Evolutionary conservation across 2,329 filamentous ascomycete species (phyloP), one percentile per base, ranked within the genome.

Genomic region (Aspergillus jensenii): DNA sequence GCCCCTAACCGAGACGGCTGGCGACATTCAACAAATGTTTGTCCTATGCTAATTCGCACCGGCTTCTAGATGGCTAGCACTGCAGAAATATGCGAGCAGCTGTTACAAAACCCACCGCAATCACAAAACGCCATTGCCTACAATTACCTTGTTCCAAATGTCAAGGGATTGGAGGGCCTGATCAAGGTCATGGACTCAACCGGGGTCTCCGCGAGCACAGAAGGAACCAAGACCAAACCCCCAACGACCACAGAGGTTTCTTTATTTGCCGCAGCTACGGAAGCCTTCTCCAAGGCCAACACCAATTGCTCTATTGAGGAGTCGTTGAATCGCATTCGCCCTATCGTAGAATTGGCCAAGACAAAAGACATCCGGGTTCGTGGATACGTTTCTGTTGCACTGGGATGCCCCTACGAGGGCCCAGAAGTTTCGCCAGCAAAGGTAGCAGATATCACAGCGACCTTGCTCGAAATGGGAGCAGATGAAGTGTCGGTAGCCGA

Each of bases 391-490:
- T 87, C 83, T 4, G 83, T 85, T 17, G 85, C 85, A 0, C 75
- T 88, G 1, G 86, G 86, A 12, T 88, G 86, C 66, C 86, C 86
- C 1, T 88, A 87, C 62, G 86, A 88, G 74, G 86, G 86, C 0
- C 84, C 85, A 0, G 79, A 87, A 55, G 82, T 86, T 1, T 76
- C 82, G 39, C 84, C 85, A 0, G 77, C 82, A 63, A 82, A 80
- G 55, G 86, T 88, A 2, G 85, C 86, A 2, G 82, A 85, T 27
- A 78, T 88, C 23, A 85, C 85, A 0, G 81, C 84, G 0, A 81
- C 77, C 6, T 73, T 88, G 40, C 76, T 88, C 15, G 85, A 87
- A 61, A 85, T 88, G 82, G 86, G 86, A 17, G 85, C 84, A 6
- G 83, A 87, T 62, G 84, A 88, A 67, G 85, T 88, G 39, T 85